Evolutionary conservation across 2,329 filamentous ascomycete species (phyloP), one percentile per base, ranked within the genome.

Genomic region (Escovopsis sp.): DNA sequence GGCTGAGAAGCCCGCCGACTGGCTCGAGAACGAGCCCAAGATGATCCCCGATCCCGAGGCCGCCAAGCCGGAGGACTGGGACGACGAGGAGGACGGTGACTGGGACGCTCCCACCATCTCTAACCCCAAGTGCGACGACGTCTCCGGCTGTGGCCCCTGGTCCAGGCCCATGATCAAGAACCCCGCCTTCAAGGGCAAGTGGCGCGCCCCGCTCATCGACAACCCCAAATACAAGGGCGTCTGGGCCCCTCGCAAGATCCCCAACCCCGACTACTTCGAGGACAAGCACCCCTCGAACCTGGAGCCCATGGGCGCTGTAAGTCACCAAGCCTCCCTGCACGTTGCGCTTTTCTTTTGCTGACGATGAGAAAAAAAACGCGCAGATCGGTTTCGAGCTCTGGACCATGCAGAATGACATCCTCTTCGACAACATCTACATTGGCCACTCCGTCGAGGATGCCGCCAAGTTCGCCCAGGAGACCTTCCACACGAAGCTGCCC

Each of bases 401-500:
- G 90, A 96, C 90, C 52, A 98, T 98, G 90, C 88, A 94, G 66
- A 93, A 78, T 60, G 82, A 94, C 56, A 96, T 98, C 50, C 79
- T 94, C 52, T 96, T 98, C 53, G 85, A 96, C 76, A 98, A 98
- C 78, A 92, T 98, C 70, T 98, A 96, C 75, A 86, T 98, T 58
- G 90, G 90, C 44, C 90, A 98, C 76, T 96, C 88, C 15, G 60
- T 90, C 48, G 85, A 85, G 55, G 90, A 98, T 48, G 90, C 90
- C 43, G 76, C 81, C 61, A 81, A 87, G 66, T 70, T 98, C 54
- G 81, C 85, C 50, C 71, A 80, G 45, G 84, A 94, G 72, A 84
- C 85, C 37, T 98, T 87, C 60, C 79, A 84, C 54, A 63, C 85
- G 64, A 98, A 98, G 82, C 70, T 77, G 58, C 68, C 76, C 37